Evolutionary conservation across 2,329 filamentous ascomycete species (phyloP).

Genomic region (Conoideocrella luteorostrata): DNA sequence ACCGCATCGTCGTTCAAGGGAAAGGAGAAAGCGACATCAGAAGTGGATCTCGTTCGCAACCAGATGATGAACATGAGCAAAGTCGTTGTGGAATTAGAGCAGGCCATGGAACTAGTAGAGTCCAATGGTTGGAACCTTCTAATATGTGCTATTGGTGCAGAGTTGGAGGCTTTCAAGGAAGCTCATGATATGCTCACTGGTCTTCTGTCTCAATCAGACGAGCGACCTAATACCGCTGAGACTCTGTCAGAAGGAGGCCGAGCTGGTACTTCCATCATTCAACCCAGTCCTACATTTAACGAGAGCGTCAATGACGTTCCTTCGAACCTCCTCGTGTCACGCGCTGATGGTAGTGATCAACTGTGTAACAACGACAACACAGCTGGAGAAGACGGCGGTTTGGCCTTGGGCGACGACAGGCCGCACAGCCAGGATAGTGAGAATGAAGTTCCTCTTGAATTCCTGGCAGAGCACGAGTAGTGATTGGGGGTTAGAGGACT

Average conservation of each 20-base stretch:
- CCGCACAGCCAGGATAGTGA: conserved; percentile 29
- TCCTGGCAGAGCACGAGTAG: conserved; percentile 40
- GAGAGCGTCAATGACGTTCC: conserved; percentile 18
- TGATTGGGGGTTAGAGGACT: too few species aligned
- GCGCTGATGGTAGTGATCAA: conserved; percentile 19
- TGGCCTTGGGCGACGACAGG: conserved; percentile 12
- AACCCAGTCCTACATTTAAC: neutral
- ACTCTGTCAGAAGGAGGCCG: neutral
- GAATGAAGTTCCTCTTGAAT: conserved; percentile 46
- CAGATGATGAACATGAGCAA: conserved; percentile 51
- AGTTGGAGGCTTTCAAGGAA: conserved; percentile 59
- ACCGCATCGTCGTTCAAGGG: conserved; percentile 18
- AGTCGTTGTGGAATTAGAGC: conserved; percentile 49
- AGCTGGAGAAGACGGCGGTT: too few species aligned
- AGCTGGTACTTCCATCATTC: neutral
- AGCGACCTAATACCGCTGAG: neutral
- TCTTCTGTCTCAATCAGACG: neutral
- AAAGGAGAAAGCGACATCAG: conserved; percentile 23
- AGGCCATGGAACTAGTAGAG: conserved; percentile 49
- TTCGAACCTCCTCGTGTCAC: conserved; percentile 24
- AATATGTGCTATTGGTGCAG: conserved; percentile 69
- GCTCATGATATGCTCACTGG: conserved; percentile 48
- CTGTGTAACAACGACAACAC: conserved; percentile 4
- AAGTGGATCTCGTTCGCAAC: conserved; percentile 33
- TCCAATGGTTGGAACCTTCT: conserved; percentile 65